Percentiles rank a stretch among this genome's conserved stretches.
phyloP scores from a whole-genome alignment of 176 grass and related monocot genomes.

The Oryza punctata region DNA sequence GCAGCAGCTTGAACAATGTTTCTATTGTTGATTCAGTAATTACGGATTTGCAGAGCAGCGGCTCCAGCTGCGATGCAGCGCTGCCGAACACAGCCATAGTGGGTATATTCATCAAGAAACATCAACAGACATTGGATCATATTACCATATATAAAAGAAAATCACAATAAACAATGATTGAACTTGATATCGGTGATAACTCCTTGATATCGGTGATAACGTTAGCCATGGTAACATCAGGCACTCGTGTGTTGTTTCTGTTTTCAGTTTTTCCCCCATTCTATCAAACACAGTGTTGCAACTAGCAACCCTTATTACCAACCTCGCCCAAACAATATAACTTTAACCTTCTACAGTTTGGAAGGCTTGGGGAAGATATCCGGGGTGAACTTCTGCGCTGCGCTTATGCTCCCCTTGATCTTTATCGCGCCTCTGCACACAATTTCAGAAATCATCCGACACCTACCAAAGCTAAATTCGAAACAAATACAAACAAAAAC shows the following conservation, averaged over 20 bases:
- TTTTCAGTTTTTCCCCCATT: slow-evolving; percentile 8
- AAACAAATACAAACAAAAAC: neutral
- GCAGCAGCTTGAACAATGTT: no score
- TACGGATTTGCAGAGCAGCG: no score
- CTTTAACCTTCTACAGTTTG: slow-evolving; percentile 55
- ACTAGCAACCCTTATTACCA: slow-evolving; percentile 27
- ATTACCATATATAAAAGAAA: neutral
- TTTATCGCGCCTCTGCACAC: slow-evolving; percentile 71
- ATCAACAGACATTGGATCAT: neutral
- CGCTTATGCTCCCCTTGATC: slow-evolving; percentile 81
- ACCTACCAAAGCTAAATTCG: neutral
- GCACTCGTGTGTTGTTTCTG: slow-evolving; percentile 1
- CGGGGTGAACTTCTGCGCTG: slow-evolving; percentile 79
- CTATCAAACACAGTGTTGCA: slow-evolving; percentile 3
- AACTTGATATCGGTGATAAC: neutral
- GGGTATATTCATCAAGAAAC: neutral
- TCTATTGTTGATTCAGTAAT: no score
- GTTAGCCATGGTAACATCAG: slow-evolving; percentile 17
- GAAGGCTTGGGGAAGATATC: slow-evolving; percentile 89
- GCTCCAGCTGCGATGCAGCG: no score
- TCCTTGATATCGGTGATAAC: neutral
- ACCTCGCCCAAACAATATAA: neutral
- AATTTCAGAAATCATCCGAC: slow-evolving; percentile 16
- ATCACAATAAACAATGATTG: neutral
- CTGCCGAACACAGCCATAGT: no score